Conservation (phyloP, 495 filamentous ascomycete species). For the Penicillium arizonense region DNA sequence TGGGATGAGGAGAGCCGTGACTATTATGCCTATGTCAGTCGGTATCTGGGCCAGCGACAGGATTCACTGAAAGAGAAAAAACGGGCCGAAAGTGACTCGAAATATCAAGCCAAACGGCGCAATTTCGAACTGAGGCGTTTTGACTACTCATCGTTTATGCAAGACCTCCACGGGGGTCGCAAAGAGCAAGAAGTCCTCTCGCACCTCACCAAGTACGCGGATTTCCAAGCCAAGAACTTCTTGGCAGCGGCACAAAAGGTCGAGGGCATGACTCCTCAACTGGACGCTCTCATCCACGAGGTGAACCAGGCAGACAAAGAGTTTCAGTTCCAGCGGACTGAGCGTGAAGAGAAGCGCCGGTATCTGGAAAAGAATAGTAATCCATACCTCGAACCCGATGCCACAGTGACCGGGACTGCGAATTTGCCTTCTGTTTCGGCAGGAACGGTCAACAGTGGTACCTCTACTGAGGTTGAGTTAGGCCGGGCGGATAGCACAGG, state of each 20-base stretch:
- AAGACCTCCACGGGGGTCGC: slow-evolving; percentile 93
- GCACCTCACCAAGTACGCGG: slow-evolving; percentile 91
- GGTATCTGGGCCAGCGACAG: slow-evolving; percentile 91
- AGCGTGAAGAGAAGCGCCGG: slow-evolving; percentile 89
- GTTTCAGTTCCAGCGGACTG: slow-evolving; percentile 88
- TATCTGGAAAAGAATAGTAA: slow-evolving; percentile 86
- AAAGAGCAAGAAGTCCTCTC: slow-evolving; percentile 98
- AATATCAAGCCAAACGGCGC: slow-evolving; percentile 90
- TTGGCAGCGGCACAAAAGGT: slow-evolving; percentile 81
- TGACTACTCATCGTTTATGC: slow-evolving; percentile 99
- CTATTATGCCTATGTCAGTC: slow-evolving; percentile 91
- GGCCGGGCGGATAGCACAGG: slow-evolving; percentile 70
- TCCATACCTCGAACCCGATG: slow-evolving; percentile 74
- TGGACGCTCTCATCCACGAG: slow-evolving; percentile 88
- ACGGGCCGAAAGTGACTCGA: slow-evolving; percentile 86
- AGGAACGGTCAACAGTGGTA: slow-evolving; percentile 34
- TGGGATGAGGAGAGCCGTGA: slow-evolving; percentile 98
- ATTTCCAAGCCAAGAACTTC: slow-evolving; percentile 83
- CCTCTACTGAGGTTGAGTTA: slow-evolving; percentile 61
- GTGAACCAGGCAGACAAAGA: slow-evolving; percentile 92
- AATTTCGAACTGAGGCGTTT: slow-evolving; percentile 97
- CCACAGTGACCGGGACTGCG: slow-evolving; percentile 18
- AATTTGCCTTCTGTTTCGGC: slow-evolving; percentile 24
- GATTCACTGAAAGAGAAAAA: slow-evolving; percentile 98
- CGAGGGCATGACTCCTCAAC: slow-evolving; percentile 81